Evolutionary conservation across 306 rosid species (phyloP).

Genomic region (Vigna angularis): DNA sequence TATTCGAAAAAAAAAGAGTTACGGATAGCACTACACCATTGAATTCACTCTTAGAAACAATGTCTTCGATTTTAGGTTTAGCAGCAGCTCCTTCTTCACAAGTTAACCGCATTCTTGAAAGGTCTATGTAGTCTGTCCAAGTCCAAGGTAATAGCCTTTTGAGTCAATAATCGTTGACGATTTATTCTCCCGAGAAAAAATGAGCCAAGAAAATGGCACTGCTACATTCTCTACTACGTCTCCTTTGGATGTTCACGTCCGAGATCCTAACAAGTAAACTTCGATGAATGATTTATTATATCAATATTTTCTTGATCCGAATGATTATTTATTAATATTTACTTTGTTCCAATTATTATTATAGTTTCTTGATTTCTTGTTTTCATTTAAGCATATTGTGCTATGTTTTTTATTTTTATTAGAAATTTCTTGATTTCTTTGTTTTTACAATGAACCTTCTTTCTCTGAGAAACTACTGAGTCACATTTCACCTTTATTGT

Average conservation of each 20-base stretch:
- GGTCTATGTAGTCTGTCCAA: background rate
- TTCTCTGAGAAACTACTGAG: conserved; percentile 17
- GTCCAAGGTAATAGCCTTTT: conserved; percentile 9
- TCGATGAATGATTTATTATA: background rate
- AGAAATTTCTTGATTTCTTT: background rate
- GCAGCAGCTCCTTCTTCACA: conserved; percentile 27
- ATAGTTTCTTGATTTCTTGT: background rate
- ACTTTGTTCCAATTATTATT: no score
- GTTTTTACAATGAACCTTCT: background rate
- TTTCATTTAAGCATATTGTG: background rate
- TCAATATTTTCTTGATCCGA: background rate
- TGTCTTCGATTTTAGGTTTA: conserved; percentile 39
- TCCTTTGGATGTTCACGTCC: conserved; percentile 2
- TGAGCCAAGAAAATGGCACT: conserved; percentile 37
- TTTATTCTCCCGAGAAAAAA: conserved; percentile 44
- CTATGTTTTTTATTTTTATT: background rate
- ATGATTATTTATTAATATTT: background rate
- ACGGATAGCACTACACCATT: background rate
- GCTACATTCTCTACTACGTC: conserved; percentile 24
- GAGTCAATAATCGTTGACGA: conserved; percentile 28
- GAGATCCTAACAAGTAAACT: conserved; percentile 51
- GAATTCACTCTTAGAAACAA: background rate
- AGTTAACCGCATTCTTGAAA: background rate
- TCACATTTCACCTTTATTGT: background rate
- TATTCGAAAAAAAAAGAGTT: background rate